Base-by-base conservation (phyloP, 352 stramenopile genomes). In the Phytophthora constricta region DNA sequence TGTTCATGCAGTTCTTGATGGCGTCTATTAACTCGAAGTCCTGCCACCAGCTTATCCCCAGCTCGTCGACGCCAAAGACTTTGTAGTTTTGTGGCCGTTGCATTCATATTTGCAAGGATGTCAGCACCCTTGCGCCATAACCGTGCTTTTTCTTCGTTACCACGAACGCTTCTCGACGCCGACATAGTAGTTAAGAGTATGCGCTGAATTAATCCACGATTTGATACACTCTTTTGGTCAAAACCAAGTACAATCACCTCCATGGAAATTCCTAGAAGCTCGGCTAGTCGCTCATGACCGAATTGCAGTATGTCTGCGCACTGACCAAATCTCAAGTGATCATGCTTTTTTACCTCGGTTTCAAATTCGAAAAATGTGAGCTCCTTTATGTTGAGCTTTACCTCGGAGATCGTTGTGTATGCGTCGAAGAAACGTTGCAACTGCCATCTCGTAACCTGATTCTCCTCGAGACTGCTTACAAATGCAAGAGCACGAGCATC, bases 401-500 rank as follows among this genome's bases (percentile, higher is more conserved):
- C 79, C 19, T 88, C 76, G 0, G 79, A 79, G 14, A 91, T 73
- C 4, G 82, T 92, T 19, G 51, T 68, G 58, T 86, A 59, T 4
- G 54, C 31, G 3, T 76, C 56, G 31, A 95, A 90, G 51, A 95
- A 93, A 13, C 62, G 69, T n/a, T 85, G 59, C 2, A 95, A 72
- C 42, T 93, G 85, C 71, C 80, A 90, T 25, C 48, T 77, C 11
- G 82, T 88, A 48, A 93, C 73, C 48, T 68, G 56, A 1, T 68
- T 70, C 23, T 80, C 72, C 2, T 78, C 74, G 0, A 95, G 27
- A 22, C 80, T 64, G 2, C 61, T 63, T 0, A 82, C 76, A 58
- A 95, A 93, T 16, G 74, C 58, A 39, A 85, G 55, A 1, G 87
- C 85, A 23, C 86, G 84, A 3, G 79, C 73, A 39, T 92, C 82